Evolutionary conservation across 169 alveolate species (phyloP), one percentile per base, ranked within the genome.

Genomic region (Eimeria maxima): DNA sequence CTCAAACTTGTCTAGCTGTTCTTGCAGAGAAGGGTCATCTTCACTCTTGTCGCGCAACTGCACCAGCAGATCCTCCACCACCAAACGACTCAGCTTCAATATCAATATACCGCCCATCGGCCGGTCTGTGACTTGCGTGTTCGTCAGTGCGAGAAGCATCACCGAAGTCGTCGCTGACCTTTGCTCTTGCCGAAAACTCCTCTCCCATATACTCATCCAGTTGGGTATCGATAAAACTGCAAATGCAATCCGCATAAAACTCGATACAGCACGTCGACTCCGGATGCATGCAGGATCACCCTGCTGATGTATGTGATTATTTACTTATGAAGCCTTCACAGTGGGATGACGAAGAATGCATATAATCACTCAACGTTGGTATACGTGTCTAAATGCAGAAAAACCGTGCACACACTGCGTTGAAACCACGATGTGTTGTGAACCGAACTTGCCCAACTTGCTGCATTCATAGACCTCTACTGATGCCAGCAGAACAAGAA

Each of bases 91-190:
- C 71, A 94, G 18, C 90, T 94, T 89, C 33, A 94, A 73, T 20
- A 94, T 84, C 71, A 94, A 22, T 33, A 94, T 67, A 18, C 96
- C 96, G 24, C 83, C 78, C 96, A 94, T 83, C 83, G 93, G 96
- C 93, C 91, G 69, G 81, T 63, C 81, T 0, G 96, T 94, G 11
- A 94, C 94, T 55, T 81, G 76, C 71, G 80, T 57, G 78, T 94
- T 50, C 29, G 73, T 50, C 78, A 94, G 14, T 33, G 88, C 96
- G 1, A 94, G 88, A 67, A 94, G 80, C 94, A 81, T 89, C n/a
- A 94, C 94, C 50, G 91, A 24, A 18, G 74, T 94, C 76, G 94
- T 81, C 50, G 83, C 94, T 8, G 91, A 42, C 2, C 96, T 69
- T 50, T 73, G 89, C 71, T 94, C 96, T 1, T 81, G 90, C 18